Evolutionary conservation across 768 basidiomycete species (phyloP), one percentile per base, ranked within the genome.

Genomic region (Naganishia friedmannii): DNA sequence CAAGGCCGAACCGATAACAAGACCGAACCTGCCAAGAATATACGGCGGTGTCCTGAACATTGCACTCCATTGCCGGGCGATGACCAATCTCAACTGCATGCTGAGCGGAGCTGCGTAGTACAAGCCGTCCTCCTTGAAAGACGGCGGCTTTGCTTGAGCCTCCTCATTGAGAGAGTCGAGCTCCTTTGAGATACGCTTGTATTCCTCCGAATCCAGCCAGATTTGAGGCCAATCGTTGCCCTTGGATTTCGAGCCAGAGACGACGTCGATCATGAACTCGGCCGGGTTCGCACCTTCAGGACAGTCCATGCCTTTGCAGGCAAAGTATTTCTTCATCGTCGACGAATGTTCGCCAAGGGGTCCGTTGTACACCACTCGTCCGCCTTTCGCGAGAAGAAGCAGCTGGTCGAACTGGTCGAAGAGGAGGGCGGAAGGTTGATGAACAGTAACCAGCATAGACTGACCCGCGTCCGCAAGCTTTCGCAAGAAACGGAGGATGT

Each of bases 401-500:
- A 93, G 81, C 28, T 87, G 82, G 75, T 93, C 91, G 73, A 93
- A 92, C 48, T 85, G 85, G 72, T 89, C 85, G 82, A 92, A 93
- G 37, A 92, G 82, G 74, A 90, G 88, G 1, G 89, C 89, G 10
- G 69, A 71, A 23, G 79, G 79, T 66, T 82, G 81, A 69, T 82
- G 82, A 58, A 82, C 91, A 84, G 90, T 93, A 86, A 90, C 92
- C 15, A 69, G 46, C 56, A 69, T 69, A 15, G 90, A 88, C 77
- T 92, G 91, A 0, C 92, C 92, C 72, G 85, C 86, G 70, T 89
- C 85, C 3, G 90, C 90, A 37, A 93, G 86, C 57, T 87, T 84
- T 12, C 88, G 84, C 51, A 93, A 83, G 82, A 93, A 90, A 0
- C 72, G 71, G 23, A 80, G 83, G 71, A 92, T 90, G 1, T 87